Evolutionary conservation across 2,329 filamentous ascomycete genomes (phyloP).

Genomic region (Lecanicillium sp.): DNA sequence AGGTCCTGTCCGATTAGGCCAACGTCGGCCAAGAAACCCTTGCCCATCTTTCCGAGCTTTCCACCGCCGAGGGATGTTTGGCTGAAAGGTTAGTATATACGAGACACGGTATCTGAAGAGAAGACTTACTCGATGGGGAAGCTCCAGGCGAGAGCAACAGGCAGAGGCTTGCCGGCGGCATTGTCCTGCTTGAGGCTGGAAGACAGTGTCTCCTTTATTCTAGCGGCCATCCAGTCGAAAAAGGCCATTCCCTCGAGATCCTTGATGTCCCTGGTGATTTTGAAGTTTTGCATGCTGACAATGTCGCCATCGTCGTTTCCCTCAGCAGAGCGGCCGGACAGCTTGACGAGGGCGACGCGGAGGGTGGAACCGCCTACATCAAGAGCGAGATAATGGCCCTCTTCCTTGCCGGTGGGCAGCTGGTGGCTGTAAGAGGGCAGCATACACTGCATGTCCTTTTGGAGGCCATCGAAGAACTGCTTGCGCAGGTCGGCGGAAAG

Average conservation of each 20-base stretch:
- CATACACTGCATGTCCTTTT: slow-evolving; percentile 52
- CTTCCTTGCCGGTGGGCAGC: slow-evolving; percentile 54
- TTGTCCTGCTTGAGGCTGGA: slow-evolving; percentile 34
- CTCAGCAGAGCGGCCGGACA: slow-evolving; percentile 39
- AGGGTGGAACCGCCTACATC: slow-evolving; percentile 67
- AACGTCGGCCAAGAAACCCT: slow-evolving; percentile 55
- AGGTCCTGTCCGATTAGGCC: slow-evolving; percentile 55
- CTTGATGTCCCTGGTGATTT: slow-evolving; percentile 51
- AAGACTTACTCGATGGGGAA: slow-evolving; percentile 60
- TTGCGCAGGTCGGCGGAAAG: slow-evolving; percentile 46
- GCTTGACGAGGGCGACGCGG: slow-evolving; percentile 57
- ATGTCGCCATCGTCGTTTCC: slow-evolving; percentile 42
- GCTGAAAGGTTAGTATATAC: slow-evolving; percentile 32
- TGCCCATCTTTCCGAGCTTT: slow-evolving; percentile 57
- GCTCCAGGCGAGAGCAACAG: slow-evolving; percentile 61
- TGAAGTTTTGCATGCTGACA: slow-evolving; percentile 48
- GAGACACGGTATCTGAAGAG: not conserved
- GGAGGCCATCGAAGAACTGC: slow-evolving; percentile 49
- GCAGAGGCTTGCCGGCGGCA: slow-evolving; percentile 39
- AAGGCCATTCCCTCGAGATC: slow-evolving; percentile 52
- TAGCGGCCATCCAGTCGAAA: slow-evolving; percentile 63
- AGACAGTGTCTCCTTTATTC: slow-evolving; percentile 51
- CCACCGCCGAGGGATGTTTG: slow-evolving; percentile 59
- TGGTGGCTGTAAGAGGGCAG: slow-evolving; percentile 61
- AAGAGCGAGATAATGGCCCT: slow-evolving; percentile 54